phyloP scores from a whole-genome alignment of 352 stramenopile species.

The Phytopythium cucurbitacearum region DNA sequence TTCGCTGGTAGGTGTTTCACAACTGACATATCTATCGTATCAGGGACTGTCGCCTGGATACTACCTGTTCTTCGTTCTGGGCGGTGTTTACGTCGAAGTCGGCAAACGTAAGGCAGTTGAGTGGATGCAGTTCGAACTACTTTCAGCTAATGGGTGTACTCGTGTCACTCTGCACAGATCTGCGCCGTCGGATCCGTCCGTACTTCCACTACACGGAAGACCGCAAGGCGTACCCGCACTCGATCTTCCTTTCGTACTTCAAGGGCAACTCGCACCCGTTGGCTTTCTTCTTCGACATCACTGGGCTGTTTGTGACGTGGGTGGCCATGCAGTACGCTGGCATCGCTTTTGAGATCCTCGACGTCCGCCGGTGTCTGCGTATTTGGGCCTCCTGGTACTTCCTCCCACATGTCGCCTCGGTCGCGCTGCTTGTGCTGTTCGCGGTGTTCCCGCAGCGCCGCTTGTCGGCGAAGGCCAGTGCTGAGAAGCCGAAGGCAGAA shows the following conservation, averaged over 20 bases:
- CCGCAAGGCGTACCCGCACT: slow-evolving; percentile 66
- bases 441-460: slow-evolving; percentile 50
- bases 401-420: slow-evolving; percentile 57
- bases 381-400: slow-evolving; percentile 86
- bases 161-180: slow-evolving; percentile 22
- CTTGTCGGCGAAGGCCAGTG: not conserved
- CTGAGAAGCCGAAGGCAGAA: slow-evolving; percentile 24
- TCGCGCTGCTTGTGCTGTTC: slow-evolving; percentile 61
- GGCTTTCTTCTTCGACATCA: slow-evolving; percentile 75
- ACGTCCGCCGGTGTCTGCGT: slow-evolving; percentile 63
- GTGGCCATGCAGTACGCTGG: slow-evolving; percentile 85
- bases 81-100: slow-evolving; percentile 83
- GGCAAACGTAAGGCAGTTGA: slow-evolving; percentile 49
- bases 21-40: not conserved
- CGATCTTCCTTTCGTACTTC: slow-evolving; percentile 81
- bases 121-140: too few relatives aligned
- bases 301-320: slow-evolving; percentile 74
- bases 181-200: slow-evolving; percentile 64
- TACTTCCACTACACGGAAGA: slow-evolving; percentile 88
- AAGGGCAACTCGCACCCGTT: slow-evolving; percentile 67
- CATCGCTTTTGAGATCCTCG: slow-evolving; percentile 80
- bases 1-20: not conserved
- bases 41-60: slow-evolving; percentile 84
- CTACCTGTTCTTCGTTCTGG: slow-evolving; percentile 86
- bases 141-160: not conserved